These are phyloP conservation scores for Rhizoclosmatium sp. DNA, from an alignment of 192 early-diverging fungal genomes.

Conservation along the genomic window DNA sequence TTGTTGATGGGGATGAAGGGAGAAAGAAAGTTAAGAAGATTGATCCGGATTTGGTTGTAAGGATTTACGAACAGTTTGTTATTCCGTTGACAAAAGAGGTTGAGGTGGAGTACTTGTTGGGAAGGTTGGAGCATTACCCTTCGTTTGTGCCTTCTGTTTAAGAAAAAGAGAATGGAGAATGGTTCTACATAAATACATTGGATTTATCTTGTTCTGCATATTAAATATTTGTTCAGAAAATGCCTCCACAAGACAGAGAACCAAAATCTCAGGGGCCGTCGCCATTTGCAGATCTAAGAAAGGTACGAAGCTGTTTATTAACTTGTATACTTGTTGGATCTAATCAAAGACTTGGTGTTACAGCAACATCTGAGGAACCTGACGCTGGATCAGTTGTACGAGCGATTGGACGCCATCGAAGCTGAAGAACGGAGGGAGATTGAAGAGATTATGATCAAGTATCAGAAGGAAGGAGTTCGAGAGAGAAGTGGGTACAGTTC, in stretches of 20 bases:
- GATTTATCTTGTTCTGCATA: no score
- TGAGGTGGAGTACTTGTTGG: conserved; percentile 91
- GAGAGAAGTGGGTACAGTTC: neutral
- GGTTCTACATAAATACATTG: no score
- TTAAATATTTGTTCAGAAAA: no score
- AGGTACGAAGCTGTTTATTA: neutral
- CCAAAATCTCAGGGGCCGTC: neutral
- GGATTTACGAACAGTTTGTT: conserved; percentile 93
- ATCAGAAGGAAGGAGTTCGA: conserved; percentile 5
- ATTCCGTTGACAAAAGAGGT: conserved; percentile 97
- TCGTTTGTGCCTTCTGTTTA: conserved; percentile 15
- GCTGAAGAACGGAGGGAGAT: conserved; percentile 11
- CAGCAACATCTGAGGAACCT: conserved; percentile 31
- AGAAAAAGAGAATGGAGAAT: neutral
- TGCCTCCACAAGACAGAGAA: no score
- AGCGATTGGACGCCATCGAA: conserved; percentile 15
- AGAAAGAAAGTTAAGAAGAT: conserved; percentile 61
- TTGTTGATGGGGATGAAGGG: conserved; percentile 28
- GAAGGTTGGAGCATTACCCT: conserved; percentile 61
- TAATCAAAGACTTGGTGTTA: neutral
- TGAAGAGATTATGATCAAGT: conserved; percentile 10
- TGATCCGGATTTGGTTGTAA: conserved; percentile 82
- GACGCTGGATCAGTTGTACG: conserved; percentile 21
- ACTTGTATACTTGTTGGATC: neutral
- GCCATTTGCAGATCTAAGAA: conserved; percentile 7